A percentile compares a stretch with the other conserved stretches of the same genome.
These are phyloP conservation scores for Fusarium chaquense DNA, from an alignment of 2,329 filamentous ascomycete species.

Conservation along the genomic window DNA sequence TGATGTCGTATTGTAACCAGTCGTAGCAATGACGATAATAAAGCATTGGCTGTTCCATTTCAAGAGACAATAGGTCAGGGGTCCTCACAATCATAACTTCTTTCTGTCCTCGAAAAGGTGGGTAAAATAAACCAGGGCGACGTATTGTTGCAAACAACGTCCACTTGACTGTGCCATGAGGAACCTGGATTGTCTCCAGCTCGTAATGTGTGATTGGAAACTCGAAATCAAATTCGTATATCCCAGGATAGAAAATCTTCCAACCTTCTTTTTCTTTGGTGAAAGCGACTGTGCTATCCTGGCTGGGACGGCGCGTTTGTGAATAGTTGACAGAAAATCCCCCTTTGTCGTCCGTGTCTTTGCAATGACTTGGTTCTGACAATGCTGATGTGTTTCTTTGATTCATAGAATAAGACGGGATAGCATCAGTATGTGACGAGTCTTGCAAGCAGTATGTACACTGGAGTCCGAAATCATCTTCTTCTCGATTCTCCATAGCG, in stretches of 20 bases:
- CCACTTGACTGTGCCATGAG: not conserved
- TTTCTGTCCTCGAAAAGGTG: not conserved
- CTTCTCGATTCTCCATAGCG: not conserved
- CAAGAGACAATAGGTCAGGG: not conserved
- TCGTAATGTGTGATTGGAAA: not conserved
- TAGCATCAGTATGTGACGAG: not conserved
- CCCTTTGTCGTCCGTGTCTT: too few relatives aligned
- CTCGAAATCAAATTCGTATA: not conserved
- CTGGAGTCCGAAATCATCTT: not conserved
- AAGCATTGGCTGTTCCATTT: not conserved
- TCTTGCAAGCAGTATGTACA: not conserved
- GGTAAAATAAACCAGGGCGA: not conserved
- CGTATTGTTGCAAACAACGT: not conserved
- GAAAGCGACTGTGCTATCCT: not conserved
- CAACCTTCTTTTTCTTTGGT: not conserved
- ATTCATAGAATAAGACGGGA: not conserved
- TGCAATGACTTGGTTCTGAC: too few relatives aligned
- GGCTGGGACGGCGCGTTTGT: not conserved
- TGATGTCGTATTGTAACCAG: not conserved
- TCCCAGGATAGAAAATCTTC: not conserved
- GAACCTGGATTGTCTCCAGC: not conserved
- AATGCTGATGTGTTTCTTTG: not conserved
- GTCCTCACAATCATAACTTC: not conserved
- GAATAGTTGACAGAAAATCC: too few relatives aligned
- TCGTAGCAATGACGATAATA: not conserved